Percentiles rank a stretch among this genome's conserved stretches.
phyloP scores from a whole-genome alignment of 2,329 filamentous ascomycete species.

The Cercospora zeina region DNA sequence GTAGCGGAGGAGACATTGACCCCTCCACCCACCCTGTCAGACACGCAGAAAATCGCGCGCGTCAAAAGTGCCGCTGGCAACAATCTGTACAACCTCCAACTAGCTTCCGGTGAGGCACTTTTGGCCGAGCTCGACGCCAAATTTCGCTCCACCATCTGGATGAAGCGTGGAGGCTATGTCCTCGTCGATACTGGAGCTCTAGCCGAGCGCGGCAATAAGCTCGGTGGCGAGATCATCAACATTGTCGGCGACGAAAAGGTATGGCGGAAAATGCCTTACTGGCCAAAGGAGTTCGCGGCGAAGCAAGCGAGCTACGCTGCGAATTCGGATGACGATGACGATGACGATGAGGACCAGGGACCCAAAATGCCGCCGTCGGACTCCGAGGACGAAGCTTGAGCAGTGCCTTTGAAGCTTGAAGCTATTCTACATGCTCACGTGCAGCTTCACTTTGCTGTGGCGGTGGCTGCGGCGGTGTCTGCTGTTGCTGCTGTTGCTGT shows the following conservation, averaged over 20 bases:
- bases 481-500: conserved; percentile 9
- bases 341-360: conserved; percentile 64
- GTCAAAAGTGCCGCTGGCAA: conserved; percentile 84
- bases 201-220: conserved; percentile 70
- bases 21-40: conserved; percentile 55
- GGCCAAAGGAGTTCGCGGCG: conserved; percentile 53
- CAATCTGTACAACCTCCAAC: conserved; percentile 77
- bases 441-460: neutral
- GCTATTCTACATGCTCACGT: conserved; percentile 25
- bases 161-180: conserved; percentile 85
- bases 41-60: conserved; percentile 67
- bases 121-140: conserved; percentile 79
- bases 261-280: conserved; percentile 88
- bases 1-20: conserved; percentile 71
- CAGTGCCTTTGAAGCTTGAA: neutral
- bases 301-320: conserved; percentile 61
- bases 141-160: conserved; percentile 92
- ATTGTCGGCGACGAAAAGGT: conserved; percentile 86
- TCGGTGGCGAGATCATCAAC: conserved; percentile 87
- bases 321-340: conserved; percentile 70
- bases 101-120: conserved; percentile 65
- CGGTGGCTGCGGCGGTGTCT: conserved; percentile 2
- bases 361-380: conserved; percentile 41
- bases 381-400: conserved; percentile 30
- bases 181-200: conserved; percentile 70